Conservation (phyloP, 2,329 filamentous ascomycete genomes). For the Clonostachys sp. region DNA sequence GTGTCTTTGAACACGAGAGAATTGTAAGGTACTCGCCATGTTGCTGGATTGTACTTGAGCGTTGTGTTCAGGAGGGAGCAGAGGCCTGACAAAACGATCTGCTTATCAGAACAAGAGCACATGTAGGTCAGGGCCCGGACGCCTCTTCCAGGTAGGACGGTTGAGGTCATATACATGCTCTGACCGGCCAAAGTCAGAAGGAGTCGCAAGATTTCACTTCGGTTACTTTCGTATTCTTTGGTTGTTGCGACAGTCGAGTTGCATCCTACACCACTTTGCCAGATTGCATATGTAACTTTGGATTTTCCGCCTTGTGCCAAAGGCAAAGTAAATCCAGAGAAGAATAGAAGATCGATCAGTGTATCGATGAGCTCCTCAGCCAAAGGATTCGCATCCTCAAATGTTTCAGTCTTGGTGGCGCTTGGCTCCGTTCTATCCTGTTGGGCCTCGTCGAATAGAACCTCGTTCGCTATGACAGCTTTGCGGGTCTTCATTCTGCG, state of each 20-base stretch:
- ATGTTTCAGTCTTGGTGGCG: slow-evolving; percentile 29
- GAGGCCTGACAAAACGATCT: slow-evolving; percentile 81
- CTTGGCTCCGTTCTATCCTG: slow-evolving; percentile 43
- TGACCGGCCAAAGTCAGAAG: slow-evolving; percentile 83
- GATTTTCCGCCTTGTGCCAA: slow-evolving; percentile 63
- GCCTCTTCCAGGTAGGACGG: slow-evolving; percentile 73
- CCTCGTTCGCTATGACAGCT: slow-evolving; percentile 62
- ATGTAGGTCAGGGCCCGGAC: slow-evolving; percentile 85
- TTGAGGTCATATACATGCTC: slow-evolving; percentile 88
- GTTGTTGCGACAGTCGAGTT: slow-evolving; percentile 84
- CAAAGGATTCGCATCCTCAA: slow-evolving; percentile 78
- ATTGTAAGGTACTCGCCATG: slow-evolving; percentile 92
- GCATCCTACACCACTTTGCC: slow-evolving; percentile 96
- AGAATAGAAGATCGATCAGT: slow-evolving; percentile 85
- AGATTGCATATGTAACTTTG: slow-evolving; percentile 90
- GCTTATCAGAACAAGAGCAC: slow-evolving; percentile 83
- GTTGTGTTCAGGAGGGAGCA: slow-evolving; percentile 94
- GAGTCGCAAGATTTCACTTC: slow-evolving; percentile 82
- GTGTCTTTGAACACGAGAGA: slow-evolving; percentile 87
- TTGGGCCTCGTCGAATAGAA: slow-evolving; percentile 77
- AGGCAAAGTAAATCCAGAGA: slow-evolving; percentile 82
- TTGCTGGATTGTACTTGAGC: slow-evolving; percentile 91
- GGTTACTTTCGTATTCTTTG: slow-evolving; percentile 89
- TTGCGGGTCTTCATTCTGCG: slow-evolving; percentile 68
- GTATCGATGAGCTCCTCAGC: slow-evolving; percentile 92